A percentile compares a stretch with the other conserved stretches of the same genome.
Conservation (phyloP, 108 stramenopile species). For the Cyclotella baltica region DNA sequence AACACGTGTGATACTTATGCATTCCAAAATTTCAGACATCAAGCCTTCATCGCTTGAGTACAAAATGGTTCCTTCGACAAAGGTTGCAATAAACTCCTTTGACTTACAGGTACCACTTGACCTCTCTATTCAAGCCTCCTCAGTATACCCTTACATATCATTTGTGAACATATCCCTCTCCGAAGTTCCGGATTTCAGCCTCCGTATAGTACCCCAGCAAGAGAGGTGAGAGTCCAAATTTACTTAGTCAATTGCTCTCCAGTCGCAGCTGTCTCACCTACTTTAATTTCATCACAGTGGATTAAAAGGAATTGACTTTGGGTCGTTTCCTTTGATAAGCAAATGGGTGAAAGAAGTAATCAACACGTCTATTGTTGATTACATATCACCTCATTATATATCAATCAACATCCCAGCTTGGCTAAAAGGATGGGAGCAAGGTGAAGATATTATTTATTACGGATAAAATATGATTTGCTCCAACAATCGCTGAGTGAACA, state of each 20-base stretch:
- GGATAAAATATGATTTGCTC: not conserved
- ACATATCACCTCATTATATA: constrained; percentile 43
- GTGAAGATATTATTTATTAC: constrained; percentile 11
- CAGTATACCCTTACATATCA: constrained; percentile 52
- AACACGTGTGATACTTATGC: not conserved
- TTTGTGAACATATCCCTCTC: constrained; percentile 41
- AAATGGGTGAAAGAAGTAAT: constrained; percentile 53
- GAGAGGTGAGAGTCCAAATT: constrained; percentile 31
- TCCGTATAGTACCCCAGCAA: constrained; percentile 45
- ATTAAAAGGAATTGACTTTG: constrained; percentile 59
- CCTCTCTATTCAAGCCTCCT: constrained; percentile 33
- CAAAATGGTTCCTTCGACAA: constrained; percentile 46
- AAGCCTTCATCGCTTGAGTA: constrained; percentile 55
- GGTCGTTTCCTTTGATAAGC: constrained; percentile 49
- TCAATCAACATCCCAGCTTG: constrained; percentile 47
- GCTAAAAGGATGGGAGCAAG: constrained; percentile 21
- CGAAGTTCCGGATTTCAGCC: constrained; percentile 43
- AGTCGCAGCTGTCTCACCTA: not conserved
- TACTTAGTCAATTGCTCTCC: not conserved
- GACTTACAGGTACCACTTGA: constrained; percentile 34
- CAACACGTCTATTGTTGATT: constrained; percentile 29
- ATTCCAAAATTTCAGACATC: constrained; percentile 32
- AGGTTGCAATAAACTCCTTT: constrained; percentile 45
- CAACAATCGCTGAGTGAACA: no score
- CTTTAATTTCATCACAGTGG: constrained; percentile 28